Evolutionary conservation across 441 rosid species (phyloP), one percentile per base, ranked within the genome.

Genomic region (Eruca vesicaria): DNA sequence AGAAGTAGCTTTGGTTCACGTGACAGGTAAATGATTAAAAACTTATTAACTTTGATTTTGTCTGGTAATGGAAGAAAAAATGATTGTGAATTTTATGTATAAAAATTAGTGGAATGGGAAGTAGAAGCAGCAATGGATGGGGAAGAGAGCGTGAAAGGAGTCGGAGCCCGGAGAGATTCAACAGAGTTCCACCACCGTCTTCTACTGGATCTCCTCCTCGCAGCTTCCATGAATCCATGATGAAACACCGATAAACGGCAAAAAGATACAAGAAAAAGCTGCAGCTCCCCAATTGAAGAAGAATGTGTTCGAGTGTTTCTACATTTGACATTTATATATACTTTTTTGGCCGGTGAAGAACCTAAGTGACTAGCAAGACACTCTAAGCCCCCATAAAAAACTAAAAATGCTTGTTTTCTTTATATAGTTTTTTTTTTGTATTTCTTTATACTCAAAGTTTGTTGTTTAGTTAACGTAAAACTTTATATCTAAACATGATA

Each of bases 151-250:
- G 83, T 41, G 89, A 87, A 20, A 83, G 80, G 69, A 93, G 90
- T 50, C 86, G 72, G 31, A 88, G 96, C 81, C 89, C 90, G 3
- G 93, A 86, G 41, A 86, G 86, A 79, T 71, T 32, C 76, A 86
- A 78, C 23, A 74, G 75, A 82, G 83, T 63, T 77, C 79, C 78
- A 29, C 76, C 82, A 18, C 74, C 74, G 12, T 72, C 78, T 33
- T 67, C 81, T 15, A 65, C 76, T 6, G 76, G 77, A 32, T 74
- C 93, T 12, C 88, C 91, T 14, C 83, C 77, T 11, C 82, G 80
- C 28, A 87, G 98, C 81, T 92, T 90, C 79, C 98, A 88, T 63
- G 92, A 85, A 79, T 55, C 78, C 48, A 87, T 87, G 94, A 87
- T 90, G 88, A 90, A 84, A 72, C 88, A 70, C 33, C 72, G 72